Conservation (phyloP, 2,329 filamentous ascomycete genomes). For the Reticulascus tulasneorum region DNA sequence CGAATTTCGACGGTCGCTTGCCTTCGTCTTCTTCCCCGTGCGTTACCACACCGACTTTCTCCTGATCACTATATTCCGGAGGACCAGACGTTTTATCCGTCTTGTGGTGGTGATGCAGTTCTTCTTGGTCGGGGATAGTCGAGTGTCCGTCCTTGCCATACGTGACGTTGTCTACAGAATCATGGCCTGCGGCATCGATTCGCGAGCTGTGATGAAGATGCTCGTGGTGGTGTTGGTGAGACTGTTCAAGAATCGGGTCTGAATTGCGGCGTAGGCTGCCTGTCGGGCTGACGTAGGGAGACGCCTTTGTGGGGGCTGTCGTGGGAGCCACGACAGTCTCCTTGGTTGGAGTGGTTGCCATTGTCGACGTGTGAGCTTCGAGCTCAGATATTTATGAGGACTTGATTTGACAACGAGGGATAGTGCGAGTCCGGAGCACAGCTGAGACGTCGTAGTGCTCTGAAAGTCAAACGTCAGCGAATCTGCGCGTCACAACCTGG, state of each 20-base stretch:
- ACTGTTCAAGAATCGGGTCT: constrained; percentile 30
- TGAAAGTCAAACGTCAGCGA: no score
- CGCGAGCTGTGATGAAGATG: constrained; percentile 38
- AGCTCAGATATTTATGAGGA: no score
- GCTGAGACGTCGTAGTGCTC: constrained; percentile 1
- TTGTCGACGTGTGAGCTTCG: constrained; percentile 12
- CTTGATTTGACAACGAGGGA: background rate
- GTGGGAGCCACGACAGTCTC: no score
- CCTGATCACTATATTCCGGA: constrained; percentile 35
- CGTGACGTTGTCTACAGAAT: constrained; percentile 42
- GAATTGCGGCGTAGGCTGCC: constrained; percentile 20
- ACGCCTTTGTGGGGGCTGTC: background rate
- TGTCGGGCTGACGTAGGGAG: constrained; percentile 3
- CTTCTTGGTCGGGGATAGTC: constrained; percentile 32
- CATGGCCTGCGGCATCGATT: constrained; percentile 24
- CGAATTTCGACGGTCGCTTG: constrained; percentile 19
- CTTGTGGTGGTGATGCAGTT: constrained; percentile 24
- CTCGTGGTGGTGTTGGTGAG: constrained; percentile 38
- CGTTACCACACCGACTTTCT: constrained; percentile 32
- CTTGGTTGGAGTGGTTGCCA: constrained; percentile 7
- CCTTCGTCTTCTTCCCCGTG: constrained; percentile 19
- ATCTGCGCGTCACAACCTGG: no score
- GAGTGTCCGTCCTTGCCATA: constrained; percentile 39
- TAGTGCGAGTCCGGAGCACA: background rate
- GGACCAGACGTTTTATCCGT: constrained; percentile 17